Base-by-base conservation (phyloP, 2,329 filamentous ascomycete genomes). In the Celoporthe dispersa region DNA sequence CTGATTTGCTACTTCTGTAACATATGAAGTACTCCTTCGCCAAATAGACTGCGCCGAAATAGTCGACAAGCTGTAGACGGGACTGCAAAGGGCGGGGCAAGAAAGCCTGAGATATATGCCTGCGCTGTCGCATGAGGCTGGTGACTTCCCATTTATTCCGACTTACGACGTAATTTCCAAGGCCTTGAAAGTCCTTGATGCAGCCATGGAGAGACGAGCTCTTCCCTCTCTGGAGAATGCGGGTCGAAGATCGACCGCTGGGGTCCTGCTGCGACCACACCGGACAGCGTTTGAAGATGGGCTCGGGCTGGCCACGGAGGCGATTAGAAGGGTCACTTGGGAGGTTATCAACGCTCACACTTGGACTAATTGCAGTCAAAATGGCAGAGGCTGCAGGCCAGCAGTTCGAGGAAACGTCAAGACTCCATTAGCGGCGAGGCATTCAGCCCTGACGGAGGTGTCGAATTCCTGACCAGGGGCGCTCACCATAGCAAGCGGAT, bases 11-110 rank as follows among this genome's bases (percentile, higher is more conserved):
- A 31, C 7, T 3, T 3, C 5, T 59, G 16, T 12, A 35, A 41
- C 41, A 62, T 53, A 67, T 53, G 5, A 67, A 39, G 41, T 33
- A 48, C 19, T 44, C 33, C 12, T 12, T 53, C 12, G 57, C 57
- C 31, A 62, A 62, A 33, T 6, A 8, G 11, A 14, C 12, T 57
- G 53, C 19, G 53, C 25, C 28, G 9, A 33, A 4, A 57, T 57
- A 57, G 28, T 57, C 25, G 53, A 57, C 28, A 19, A 25, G n/a
- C 11, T 57, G 25, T 28, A 33, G n/a, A 19, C 28, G 25, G 25
- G 53, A 25, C 19, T 57, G 14, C 28, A 9, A 8, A 57, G n/a
- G 25, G 0, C 14, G 3, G 7, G 7, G 22, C 8, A 25, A 25
- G 4, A 51, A n/a, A 51, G 48, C n/a, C 1, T n/a, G 44, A 19